Base-by-base conservation (phyloP, 345 rosid species). In the Citrus sp. region DNA sequence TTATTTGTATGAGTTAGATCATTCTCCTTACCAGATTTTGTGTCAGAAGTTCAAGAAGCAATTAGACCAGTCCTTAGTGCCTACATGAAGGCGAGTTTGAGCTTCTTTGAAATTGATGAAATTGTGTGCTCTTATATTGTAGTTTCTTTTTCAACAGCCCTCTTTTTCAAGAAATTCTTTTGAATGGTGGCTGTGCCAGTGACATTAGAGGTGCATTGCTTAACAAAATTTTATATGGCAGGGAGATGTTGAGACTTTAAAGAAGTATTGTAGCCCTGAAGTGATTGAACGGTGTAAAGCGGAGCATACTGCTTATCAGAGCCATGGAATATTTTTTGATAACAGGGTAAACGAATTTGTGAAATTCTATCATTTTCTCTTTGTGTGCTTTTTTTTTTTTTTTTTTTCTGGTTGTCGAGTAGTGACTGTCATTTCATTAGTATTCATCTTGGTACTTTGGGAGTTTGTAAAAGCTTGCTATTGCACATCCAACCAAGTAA, bases 1-100 rank as follows among this genome's bases (percentile, higher is more conserved):
- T 18, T 63, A 46, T 78, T 77, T 74, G 62, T 72, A 42, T 80
- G 83, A 73, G 66, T 55, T 80, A 97, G 98, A 82, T 88, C 97
- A 9, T 97, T 97, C 84, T 97, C 99, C 46, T 87, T 97, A 80
- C 94, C 95, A 28, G 96, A 92, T 76, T 92, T 97, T 79, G 93
- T 88, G 73, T 80, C 85, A 34, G 99, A 96, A 88, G 91, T 94
- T 84, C 99, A 94, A 72, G 98, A 94, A 82, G 91, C 92, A 76
- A 82, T 92, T 67, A 88, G 88, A 82, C 98, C 98, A 13, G 97
- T 94, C 60, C 91, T 94, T 79, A 80, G 76, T 86, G 98, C 98
- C 24, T 90, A 92, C 82, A 88, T 87, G 77, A 94, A 94, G 91
- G 99, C 87, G 60, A 79, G 77, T 61, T 49, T 73, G 18, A 74